phyloP scores from a whole-genome alignment of 306 rosid genomes.

The Macrotyloma uniflorum region DNA sequence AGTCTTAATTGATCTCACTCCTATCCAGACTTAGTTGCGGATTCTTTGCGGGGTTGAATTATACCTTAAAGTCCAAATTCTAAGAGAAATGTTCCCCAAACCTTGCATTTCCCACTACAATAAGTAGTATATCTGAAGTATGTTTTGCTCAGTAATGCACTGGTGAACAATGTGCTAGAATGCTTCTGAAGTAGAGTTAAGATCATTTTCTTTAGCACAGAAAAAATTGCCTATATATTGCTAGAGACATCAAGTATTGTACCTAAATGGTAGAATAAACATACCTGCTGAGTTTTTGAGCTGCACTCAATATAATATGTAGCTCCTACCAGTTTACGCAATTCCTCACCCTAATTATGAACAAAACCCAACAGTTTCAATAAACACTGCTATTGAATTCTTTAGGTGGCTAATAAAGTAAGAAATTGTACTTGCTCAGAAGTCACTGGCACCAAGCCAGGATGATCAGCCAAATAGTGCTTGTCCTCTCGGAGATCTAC shows the following conservation, averaged over 20 bases:
- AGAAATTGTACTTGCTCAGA: constrained; percentile 62
- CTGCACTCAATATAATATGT: constrained; percentile 80
- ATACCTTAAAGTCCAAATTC: too few species aligned
- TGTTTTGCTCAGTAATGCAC: not conserved
- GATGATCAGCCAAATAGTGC: constrained; percentile 80
- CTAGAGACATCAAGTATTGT: not conserved
- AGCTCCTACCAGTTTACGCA: constrained; percentile 80
- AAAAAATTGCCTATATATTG: not conserved
- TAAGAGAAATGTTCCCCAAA: not conserved
- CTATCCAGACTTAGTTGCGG: too few species aligned
- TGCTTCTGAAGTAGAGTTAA: constrained; percentile 15
- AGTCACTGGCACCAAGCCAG: constrained; percentile 79
- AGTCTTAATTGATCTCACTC: too few species aligned
- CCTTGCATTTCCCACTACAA: constrained; percentile 19
- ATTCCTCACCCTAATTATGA: constrained; percentile 76
- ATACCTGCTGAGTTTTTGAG: constrained; percentile 92
- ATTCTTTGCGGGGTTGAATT: too few species aligned
- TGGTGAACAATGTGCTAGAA: constrained; percentile 25
- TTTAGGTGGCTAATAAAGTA: constrained; percentile 4
- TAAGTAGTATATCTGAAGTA: not conserved
- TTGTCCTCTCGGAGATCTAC: constrained; percentile 87
- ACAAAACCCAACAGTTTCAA: constrained; percentile 26
- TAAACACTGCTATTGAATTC: constrained; percentile 24
- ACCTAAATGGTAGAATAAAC: not conserved
- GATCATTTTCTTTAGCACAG: not conserved